These are phyloP conservation scores for Aspergillus piperis DNA, from an alignment of 2,329 filamentous ascomycete species.

Conservation along the genomic window DNA sequence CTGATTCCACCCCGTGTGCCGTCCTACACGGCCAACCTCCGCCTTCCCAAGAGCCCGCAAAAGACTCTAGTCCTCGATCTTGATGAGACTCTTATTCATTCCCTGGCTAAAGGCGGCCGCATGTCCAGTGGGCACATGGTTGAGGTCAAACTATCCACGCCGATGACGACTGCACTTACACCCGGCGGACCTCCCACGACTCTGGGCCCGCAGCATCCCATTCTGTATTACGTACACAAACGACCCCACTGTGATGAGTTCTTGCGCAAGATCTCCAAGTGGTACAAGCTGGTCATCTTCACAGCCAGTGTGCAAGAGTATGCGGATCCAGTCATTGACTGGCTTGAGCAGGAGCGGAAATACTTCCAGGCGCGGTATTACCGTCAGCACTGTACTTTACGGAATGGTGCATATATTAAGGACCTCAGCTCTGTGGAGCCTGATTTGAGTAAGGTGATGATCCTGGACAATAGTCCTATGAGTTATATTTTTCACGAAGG, in stretches of 20 bases:
- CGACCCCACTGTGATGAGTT: constrained; percentile 97
- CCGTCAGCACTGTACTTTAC: constrained; percentile 92
- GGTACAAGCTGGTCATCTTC: constrained; percentile 97
- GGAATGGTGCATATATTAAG: constrained; percentile 97
- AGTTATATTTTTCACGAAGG: constrained; percentile 99
- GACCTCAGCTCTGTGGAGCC: constrained; percentile 95
- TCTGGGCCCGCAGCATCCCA: constrained; percentile 85
- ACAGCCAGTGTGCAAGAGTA: constrained; percentile 98
- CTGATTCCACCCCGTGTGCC: constrained; percentile 86
- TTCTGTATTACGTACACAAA: constrained; percentile 98
- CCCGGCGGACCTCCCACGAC: constrained; percentile 61
- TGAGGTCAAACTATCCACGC: constrained; percentile 73
- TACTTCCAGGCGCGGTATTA: constrained; percentile 95
- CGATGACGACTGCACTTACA: constrained; percentile 40
- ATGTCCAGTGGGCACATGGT: constrained; percentile 99
- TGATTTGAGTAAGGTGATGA: constrained; percentile 97
- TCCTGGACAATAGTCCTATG: constrained; percentile 95
- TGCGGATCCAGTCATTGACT: constrained; percentile 97
- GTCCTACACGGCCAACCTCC: constrained; percentile 68
- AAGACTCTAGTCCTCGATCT: constrained; percentile 96
- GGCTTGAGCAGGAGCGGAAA: constrained; percentile 94
- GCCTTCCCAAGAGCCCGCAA: constrained; percentile 58
- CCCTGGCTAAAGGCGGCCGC: constrained; percentile 91
- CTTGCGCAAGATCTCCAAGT: constrained; percentile 88
- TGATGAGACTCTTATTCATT: constrained; percentile 97